A percentile compares a stretch with the other conserved stretches of the same genome.
phyloP scores from a whole-genome alignment of 768 basidiomycete species.

The Megacollybia marginata region DNA sequence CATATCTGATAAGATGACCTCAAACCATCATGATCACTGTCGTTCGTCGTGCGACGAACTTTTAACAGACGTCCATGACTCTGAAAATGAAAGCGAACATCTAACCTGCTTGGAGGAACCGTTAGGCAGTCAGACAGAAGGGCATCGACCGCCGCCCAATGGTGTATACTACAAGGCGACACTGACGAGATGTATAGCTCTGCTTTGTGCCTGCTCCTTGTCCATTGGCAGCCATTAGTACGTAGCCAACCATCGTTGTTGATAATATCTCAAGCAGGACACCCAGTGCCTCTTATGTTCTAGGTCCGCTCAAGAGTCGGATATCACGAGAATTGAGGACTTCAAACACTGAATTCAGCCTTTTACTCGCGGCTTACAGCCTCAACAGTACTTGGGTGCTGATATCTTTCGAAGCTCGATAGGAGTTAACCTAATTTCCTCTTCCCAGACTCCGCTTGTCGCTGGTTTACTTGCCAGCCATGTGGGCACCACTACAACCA shows the following conservation, averaged over 20 bases:
- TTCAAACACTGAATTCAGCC: conserved; percentile 69
- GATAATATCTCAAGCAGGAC: background rate
- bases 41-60: conserved; percentile 22
- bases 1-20: background rate
- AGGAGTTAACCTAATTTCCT: conserved; percentile 12
- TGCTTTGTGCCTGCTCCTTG: conserved; percentile 65
- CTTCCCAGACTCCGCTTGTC: conserved; percentile 70
- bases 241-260: conserved; percentile 10
- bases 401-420: background rate
- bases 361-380: conserved; percentile 70
- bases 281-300: conserved; percentile 59
- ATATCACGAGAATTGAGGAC: conserved; percentile 64
- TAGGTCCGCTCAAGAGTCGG: conserved; percentile 73
- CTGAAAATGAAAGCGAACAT: background rate
- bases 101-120: too few relatives aligned
- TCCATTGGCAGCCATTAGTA: conserved; percentile 77
- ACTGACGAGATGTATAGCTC: conserved; percentile 50
- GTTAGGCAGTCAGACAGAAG: too few relatives aligned
- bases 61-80: conserved; percentile 5
- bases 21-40: conserved; percentile 11
- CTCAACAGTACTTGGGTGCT: conserved; percentile 56
- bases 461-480: conserved; percentile 65
- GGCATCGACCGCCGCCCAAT: background rate
- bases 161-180: conserved; percentile 24
- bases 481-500: conserved; percentile 64